These are phyloP conservation scores for Diaporthe ampelina DNA, from an alignment of 2,329 filamentous ascomycete genomes.

Conservation along the genomic window DNA sequence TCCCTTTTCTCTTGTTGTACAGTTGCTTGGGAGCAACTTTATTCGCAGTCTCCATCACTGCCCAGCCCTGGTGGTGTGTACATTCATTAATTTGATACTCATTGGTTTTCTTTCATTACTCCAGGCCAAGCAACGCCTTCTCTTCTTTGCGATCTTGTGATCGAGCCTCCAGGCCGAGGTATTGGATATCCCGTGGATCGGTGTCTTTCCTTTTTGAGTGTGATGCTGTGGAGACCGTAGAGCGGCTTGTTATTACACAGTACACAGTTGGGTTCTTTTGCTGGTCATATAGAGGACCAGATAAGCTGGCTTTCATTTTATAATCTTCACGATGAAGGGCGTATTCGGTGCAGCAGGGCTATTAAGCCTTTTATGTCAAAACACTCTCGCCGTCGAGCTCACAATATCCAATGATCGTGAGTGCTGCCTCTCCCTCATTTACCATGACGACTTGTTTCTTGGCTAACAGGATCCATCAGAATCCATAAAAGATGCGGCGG, in stretches of 20 bases:
- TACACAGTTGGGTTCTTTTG: neutral
- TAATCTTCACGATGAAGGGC: slow-evolving; percentile 43
- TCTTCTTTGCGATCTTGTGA: slow-evolving; percentile 33
- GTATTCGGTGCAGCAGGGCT: slow-evolving; percentile 39
- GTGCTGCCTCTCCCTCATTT: slow-evolving; percentile 8
- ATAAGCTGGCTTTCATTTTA: neutral
- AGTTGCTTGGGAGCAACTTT: slow-evolving; percentile 21
- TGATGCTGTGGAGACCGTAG: slow-evolving; percentile 31
- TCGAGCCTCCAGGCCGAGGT: slow-evolving; percentile 7
- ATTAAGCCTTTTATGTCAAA: slow-evolving; percentile 43
- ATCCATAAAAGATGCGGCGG: slow-evolving; percentile 64
- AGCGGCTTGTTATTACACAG: slow-evolving; percentile 18
- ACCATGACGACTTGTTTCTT: slow-evolving; percentile 14
- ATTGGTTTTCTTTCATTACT: slow-evolving; percentile 44
- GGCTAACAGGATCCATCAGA: slow-evolving; percentile 57
- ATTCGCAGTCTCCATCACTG: slow-evolving; percentile 33
- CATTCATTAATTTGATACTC: slow-evolving; percentile 27
- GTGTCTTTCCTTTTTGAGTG: slow-evolving; percentile 41
- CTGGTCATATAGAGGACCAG: slow-evolving; percentile 4
- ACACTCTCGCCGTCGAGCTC: slow-evolving; percentile 43
- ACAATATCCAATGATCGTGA: slow-evolving; percentile 45
- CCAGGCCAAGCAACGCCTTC: slow-evolving; percentile 49
- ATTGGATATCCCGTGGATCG: neutral
- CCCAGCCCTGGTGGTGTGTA: slow-evolving; percentile 20
- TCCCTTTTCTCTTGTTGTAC: slow-evolving; percentile 42